These are phyloP conservation scores for Laguncularia racemosa DNA, from an alignment of 345 rosid genomes.

Conservation along the genomic window DNA sequence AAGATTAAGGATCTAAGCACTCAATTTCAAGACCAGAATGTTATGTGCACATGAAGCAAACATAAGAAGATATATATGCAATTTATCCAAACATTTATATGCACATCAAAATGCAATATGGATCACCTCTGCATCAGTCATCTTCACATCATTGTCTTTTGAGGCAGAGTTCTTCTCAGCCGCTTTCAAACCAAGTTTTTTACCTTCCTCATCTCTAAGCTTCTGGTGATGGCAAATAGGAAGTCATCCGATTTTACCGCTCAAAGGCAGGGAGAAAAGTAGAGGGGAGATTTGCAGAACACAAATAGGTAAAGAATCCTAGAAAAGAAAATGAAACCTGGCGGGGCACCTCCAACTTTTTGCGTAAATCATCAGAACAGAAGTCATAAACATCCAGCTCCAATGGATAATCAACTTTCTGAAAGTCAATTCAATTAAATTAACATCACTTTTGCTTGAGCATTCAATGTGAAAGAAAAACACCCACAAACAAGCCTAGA, in stretches of 20 bases:
- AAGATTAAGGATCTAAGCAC: too few relatives aligned
- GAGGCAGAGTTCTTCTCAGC: conserved; percentile 42
- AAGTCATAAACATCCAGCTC: conserved; percentile 87
- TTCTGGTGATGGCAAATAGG: conserved; percentile 26
- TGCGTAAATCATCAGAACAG: conserved; percentile 78
- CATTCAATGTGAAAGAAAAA: conserved; percentile 3
- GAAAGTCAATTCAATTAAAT: conserved; percentile 3
- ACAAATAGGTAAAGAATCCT: background rate
- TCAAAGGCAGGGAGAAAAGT: background rate
- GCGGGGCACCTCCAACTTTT: conserved; percentile 80
- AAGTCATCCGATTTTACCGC: background rate
- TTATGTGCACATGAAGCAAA: too few relatives aligned
- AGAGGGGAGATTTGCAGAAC: background rate
- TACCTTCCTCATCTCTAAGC: conserved; percentile 84
- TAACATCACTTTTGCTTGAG: too few relatives aligned
- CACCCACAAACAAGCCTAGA: too few relatives aligned
- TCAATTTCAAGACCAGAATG: too few relatives aligned
- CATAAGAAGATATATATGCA: too few relatives aligned
- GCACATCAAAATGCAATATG: too few relatives aligned
- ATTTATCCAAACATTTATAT: too few relatives aligned
- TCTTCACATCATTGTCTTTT: conserved; percentile 60
- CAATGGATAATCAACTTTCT: conserved; percentile 98
- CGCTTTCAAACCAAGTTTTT: conserved; percentile 65
- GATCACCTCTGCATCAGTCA: conserved; percentile 71
- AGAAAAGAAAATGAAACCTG: conserved; percentile 30